Conservation (phyloP, 2,329 filamentous ascomycete genomes). For the Stenocarpella maydis region DNA sequence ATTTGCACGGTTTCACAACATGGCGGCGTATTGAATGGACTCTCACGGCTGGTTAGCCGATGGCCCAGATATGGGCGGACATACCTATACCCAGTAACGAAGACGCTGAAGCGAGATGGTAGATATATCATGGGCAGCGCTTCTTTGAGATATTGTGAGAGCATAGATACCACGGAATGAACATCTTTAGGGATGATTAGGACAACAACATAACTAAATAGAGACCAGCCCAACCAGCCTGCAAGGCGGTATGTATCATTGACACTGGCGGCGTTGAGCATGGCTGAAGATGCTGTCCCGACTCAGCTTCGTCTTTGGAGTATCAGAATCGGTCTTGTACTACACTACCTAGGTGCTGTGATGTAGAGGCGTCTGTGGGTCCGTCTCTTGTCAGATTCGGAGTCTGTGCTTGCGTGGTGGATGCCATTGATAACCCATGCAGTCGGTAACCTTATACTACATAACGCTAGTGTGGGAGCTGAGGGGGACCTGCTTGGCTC, state of each 20-base stretch:
- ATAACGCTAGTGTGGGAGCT: slow-evolving; percentile 27
- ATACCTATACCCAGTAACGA: slow-evolving; percentile 31
- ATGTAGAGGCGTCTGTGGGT: background rate
- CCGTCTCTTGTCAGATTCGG: background rate
- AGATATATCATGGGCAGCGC: slow-evolving; percentile 35
- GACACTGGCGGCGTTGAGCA: background rate
- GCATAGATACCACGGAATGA: slow-evolving; percentile 31
- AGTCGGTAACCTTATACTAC: slow-evolving; percentile 7
- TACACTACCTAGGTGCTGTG: too few relatives aligned
- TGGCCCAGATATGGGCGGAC: slow-evolving; percentile 29
- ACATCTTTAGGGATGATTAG: background rate
- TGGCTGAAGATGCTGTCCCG: background rate
- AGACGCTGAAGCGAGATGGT: slow-evolving; percentile 35
- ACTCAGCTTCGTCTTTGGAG: background rate
- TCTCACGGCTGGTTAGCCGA: slow-evolving; percentile 27
- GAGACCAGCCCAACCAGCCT: background rate
- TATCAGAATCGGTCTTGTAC: background rate
- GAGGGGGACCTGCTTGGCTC: slow-evolving; percentile 5
- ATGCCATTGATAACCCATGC: background rate
- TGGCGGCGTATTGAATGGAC: slow-evolving; percentile 31
- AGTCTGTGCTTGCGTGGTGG: slow-evolving; percentile 1
- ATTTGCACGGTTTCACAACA: slow-evolving; percentile 25
- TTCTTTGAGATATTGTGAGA: slow-evolving; percentile 25
- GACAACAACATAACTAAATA: background rate
- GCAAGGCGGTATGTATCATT: background rate